Evolutionary conservation across 2,329 filamentous ascomycete species (phyloP).

Genomic region (Biscogniauxia mediterranea): DNA sequence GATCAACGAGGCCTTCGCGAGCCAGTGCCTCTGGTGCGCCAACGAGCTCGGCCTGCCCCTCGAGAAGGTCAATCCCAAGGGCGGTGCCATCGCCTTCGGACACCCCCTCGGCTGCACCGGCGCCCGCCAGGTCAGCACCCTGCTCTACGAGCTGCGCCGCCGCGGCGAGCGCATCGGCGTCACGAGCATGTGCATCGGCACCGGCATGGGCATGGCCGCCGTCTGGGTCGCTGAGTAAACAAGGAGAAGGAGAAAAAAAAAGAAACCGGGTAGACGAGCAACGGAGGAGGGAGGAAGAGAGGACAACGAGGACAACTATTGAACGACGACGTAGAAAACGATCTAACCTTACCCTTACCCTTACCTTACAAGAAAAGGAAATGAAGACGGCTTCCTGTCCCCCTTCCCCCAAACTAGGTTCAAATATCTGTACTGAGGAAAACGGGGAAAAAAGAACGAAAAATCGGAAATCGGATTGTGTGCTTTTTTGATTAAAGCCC

Average conservation of each 20-base stretch:
- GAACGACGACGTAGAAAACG: too few relatives aligned
- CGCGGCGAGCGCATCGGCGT: constrained; percentile 83
- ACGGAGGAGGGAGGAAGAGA: too few relatives aligned
- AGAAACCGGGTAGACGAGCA: too few relatives aligned
- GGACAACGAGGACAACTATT: too few relatives aligned
- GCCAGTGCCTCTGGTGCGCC: constrained; percentile 90
- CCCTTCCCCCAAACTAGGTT: too few relatives aligned
- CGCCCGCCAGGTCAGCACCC: constrained; percentile 86
- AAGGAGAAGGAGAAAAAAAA: background rate
- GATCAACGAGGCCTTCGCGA: constrained; percentile 99
- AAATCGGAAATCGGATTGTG: too few relatives aligned
- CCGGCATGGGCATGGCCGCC: constrained; percentile 96
- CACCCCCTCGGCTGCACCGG: constrained; percentile 95
- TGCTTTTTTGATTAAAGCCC: too few relatives aligned
- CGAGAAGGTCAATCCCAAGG: constrained; percentile 96
- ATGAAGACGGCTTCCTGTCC: too few relatives aligned
- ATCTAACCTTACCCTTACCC: too few relatives aligned
- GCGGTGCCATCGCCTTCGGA: constrained; percentile 92
- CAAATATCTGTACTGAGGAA: too few relatives aligned
- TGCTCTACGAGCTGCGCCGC: constrained; percentile 85
- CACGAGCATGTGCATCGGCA: constrained; percentile 95
- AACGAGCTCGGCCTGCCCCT: constrained; percentile 79
- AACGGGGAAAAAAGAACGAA: too few relatives aligned
- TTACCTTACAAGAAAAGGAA: too few relatives aligned
- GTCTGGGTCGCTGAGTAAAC: constrained; percentile 90